Conservation (phyloP, 257 asterid genomes). For the Rubia yunnanensis region DNA sequence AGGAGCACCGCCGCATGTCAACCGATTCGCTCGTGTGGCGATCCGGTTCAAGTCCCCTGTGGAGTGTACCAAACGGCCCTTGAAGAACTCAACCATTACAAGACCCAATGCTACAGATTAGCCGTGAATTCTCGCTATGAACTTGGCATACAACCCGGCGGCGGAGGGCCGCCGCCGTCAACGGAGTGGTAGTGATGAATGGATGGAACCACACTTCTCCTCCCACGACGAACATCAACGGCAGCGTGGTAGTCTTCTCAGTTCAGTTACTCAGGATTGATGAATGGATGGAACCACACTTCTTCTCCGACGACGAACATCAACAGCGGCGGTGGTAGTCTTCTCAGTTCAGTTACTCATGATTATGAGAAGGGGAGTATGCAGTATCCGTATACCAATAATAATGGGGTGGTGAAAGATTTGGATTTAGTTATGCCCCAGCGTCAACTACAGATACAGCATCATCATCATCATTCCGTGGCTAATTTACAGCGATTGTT, state of each 20-base stretch:
- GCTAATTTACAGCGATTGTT: slow-evolving; percentile 41
- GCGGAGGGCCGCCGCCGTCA: background rate
- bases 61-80: slow-evolving; percentile 28
- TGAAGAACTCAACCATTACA: slow-evolving; percentile 56
- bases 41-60: slow-evolving; percentile 2
- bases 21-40: slow-evolving; percentile 55
- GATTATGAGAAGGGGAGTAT: background rate
- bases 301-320: background rate
- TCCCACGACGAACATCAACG: background rate
- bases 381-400: background rate
- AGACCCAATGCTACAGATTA: slow-evolving; percentile 31
- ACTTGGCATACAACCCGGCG: slow-evolving; percentile 23
- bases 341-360: background rate
- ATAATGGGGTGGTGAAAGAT: background rate
- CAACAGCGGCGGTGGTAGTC: background rate
- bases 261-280: background rate
- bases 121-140: slow-evolving; percentile 17
- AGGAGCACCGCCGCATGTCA: too few relatives aligned
- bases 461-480: slow-evolving; percentile 22
- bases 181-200: background rate
- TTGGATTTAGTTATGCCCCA: background rate
- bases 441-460: background rate
- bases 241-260: background rate
- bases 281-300: slow-evolving; percentile 10
- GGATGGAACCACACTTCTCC: slow-evolving; percentile 7